Percentiles rank a stretch among this genome's conserved stretches.
These are phyloP conservation scores for Limonium bicolor DNA, from an alignment of 148 eudicot species.

Conservation along the genomic window DNA sequence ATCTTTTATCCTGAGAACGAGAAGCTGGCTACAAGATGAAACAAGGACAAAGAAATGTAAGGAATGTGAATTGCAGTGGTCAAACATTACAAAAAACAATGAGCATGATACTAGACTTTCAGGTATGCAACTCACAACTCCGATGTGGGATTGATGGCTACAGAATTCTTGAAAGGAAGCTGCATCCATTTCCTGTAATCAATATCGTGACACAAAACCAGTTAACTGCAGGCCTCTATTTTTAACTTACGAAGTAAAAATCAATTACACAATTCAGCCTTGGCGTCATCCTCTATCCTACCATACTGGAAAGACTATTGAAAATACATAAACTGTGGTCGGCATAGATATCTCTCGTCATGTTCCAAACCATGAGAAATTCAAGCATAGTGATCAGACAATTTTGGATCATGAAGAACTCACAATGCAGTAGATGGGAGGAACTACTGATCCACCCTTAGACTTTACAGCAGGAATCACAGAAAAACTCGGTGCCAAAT, in stretches of 20 bases:
- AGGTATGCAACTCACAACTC: slow-evolving; percentile 55
- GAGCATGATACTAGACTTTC: not conserved
- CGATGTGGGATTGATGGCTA: slow-evolving; percentile 71
- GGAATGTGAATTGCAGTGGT: not conserved
- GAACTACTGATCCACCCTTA: slow-evolving; percentile 28
- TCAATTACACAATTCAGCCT: not conserved
- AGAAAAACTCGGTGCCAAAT: slow-evolving; percentile 68
- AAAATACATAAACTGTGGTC: too few relatives aligned
- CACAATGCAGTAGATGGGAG: slow-evolving; percentile 87
- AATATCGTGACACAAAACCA: not conserved
- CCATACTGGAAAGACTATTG: too few relatives aligned
- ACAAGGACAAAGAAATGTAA: not conserved
- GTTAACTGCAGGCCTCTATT: too few relatives aligned
- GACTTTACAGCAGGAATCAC: slow-evolving; percentile 67
- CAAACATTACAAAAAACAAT: not conserved
- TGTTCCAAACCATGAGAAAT: not conserved
- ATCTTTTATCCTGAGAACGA: slow-evolving; percentile 15
- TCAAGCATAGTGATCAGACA: not conserved
- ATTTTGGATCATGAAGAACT: slow-evolving; percentile 10
- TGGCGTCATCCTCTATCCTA: not conserved
- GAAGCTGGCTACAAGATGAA: slow-evolving; percentile 42
- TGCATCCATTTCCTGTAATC: slow-evolving; percentile 78
- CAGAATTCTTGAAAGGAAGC: slow-evolving; percentile 53
- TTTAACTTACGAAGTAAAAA: not conserved
- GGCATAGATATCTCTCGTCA: not conserved